Evolutionary conservation across 1,284 basidiomycete genomes (phyloP), one percentile per base, ranked within the genome.

Genomic region (Caloboletus inedulis): DNA sequence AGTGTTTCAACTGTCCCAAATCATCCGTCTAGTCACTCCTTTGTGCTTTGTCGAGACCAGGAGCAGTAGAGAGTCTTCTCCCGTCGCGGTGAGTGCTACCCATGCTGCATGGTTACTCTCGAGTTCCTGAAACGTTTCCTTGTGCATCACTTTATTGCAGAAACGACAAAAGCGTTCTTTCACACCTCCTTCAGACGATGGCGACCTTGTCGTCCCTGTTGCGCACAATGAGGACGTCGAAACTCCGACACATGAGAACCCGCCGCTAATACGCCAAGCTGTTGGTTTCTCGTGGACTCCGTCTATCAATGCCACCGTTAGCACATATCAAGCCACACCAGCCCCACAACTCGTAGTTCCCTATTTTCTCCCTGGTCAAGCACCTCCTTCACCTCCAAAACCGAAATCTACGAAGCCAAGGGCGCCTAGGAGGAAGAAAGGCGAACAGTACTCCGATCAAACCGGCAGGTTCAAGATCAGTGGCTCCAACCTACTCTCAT

Each of bases 11-110:
- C 39, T n/a, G 3, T 47, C 34, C 27, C 45, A 18, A 35, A 3
- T n/a, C 23, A 27, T 51, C 36, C 29, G 42, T 45, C 33, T 52
- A 31, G 36, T 54, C 60, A 54, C 45, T 43, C 47, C 16, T 14
- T 5, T 8, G 1, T 16, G 42, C 39, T 53, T 48, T 36, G 53
- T 64, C 55, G 50, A 43, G 50, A 47, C n/a, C 54, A 83, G 80
- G 56, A 82, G 79, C 61, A 82, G 80, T 62, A 71, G 77, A 50
- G 81, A 80, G 56, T 77, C 78, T 29, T 81, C 81, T 33, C 79
- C 78, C 40, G 66, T 59, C 49, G 62, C 68, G 56, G 79, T 77
- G 56, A 63, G 74, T 69, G 47, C 14, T 14, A 1, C 13, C 4
- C 27, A 19, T 49, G 27, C 41, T 12, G 29, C 23, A 18, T 21